Evolutionary conservation across 495 filamentous ascomycete species (phyloP).

Genomic region (Hypoxylon fragiforme): DNA sequence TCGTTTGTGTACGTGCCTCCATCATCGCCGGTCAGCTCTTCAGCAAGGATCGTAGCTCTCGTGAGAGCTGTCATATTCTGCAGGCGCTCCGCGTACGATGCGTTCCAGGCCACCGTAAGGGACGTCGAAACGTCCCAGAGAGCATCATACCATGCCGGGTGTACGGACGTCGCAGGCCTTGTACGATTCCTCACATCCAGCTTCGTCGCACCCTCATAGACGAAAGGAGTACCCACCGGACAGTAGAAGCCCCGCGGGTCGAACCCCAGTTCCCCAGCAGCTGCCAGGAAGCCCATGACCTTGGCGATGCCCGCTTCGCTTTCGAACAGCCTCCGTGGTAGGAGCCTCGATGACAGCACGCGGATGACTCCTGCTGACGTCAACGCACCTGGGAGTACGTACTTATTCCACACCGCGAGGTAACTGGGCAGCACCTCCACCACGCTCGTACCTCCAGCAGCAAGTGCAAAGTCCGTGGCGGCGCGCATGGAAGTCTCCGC

Average conservation of each 20-base stretch:
- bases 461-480: constrained; percentile 37
- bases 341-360: constrained; percentile 44
- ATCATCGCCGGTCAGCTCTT: constrained; percentile 47
- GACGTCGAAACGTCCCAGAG: constrained; percentile 46
- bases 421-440: constrained; percentile 40
- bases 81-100: constrained; percentile 38
- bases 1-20: constrained; percentile 56
- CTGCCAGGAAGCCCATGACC: constrained; percentile 27
- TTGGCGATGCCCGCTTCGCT: constrained; percentile 24
- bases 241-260: constrained; percentile 30
- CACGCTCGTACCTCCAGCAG: constrained; percentile 36
- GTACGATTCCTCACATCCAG: constrained; percentile 16
- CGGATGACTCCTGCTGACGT: constrained; percentile 38
- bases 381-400: constrained; percentile 36
- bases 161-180: constrained; percentile 40
- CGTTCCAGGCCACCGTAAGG: constrained; percentile 42
- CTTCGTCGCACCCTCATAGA: constrained; percentile 1
- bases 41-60: constrained; percentile 46
- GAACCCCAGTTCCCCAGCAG: constrained; percentile 22
- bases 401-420: constrained; percentile 43
- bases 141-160: constrained; percentile 50
- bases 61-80: constrained; percentile 45
- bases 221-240: constrained; percentile 29
- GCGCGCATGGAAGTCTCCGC: constrained; percentile 40
- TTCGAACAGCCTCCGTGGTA: constrained; percentile 34